These are phyloP conservation scores for Magnusiomyces paraingens DNA, from an alignment of 1,139 yeast species.

Conservation along the genomic window DNA sequence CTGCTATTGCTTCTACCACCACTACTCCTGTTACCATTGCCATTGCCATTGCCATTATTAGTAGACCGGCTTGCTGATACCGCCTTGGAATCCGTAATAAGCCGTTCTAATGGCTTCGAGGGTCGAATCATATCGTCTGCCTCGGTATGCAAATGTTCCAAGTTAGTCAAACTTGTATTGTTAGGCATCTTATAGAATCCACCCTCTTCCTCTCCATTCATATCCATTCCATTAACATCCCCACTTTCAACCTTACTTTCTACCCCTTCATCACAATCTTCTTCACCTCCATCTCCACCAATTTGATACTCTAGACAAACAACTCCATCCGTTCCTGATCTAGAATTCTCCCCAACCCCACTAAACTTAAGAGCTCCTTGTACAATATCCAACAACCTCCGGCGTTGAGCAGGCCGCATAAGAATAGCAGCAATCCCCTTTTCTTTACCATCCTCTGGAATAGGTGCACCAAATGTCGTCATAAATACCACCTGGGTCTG, in stretches of 20 bases:
- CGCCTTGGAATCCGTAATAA: neutral
- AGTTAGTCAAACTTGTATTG: constrained; percentile 4
- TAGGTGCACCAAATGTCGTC: constrained; percentile 26
- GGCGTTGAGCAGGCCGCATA: constrained; percentile 27
- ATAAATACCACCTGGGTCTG: constrained; percentile 23
- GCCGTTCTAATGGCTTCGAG: too few relatives aligned
- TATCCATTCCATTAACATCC: too few relatives aligned
- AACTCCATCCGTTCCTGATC: neutral
- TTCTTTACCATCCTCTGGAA: constrained; percentile 24
- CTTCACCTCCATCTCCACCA: neutral
- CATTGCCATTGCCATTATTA: too few relatives aligned
- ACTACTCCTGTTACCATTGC: too few relatives aligned
- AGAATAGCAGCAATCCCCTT: constrained; percentile 26
- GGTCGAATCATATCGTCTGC: neutral
- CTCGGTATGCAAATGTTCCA: neutral
- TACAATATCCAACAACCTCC: constrained; percentile 16
- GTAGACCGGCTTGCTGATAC: too few relatives aligned
- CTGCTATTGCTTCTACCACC: too few relatives aligned
- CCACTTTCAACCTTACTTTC: neutral
- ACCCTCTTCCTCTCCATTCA: too few relatives aligned
- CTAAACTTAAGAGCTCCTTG: neutral
- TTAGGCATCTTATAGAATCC: neutral
- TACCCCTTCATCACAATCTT: neutral
- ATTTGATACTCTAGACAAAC: neutral
- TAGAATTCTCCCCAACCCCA: neutral